Base-by-base conservation (phyloP, 768 basidiomycete genomes). In the Termitomyces heimii region DNA sequence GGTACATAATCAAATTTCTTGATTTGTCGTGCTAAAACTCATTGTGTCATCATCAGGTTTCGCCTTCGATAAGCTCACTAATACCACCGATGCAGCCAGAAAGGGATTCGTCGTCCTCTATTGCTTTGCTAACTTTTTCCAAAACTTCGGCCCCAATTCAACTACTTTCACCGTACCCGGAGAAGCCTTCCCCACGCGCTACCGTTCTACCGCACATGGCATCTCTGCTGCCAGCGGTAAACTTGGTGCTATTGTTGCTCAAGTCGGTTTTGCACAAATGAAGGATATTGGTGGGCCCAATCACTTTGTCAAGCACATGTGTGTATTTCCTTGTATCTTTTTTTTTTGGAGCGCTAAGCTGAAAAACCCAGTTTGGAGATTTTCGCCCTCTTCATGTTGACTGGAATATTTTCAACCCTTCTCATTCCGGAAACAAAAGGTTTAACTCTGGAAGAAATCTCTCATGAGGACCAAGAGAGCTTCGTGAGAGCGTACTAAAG, bases 61-160 rank as follows among this genome's bases (percentile, higher is more conserved):
- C 67, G 85, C 72, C 16, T 89, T 81, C 60, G 76, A 87, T 66
- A 77, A 73, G 63, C 76, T 85, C 51, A 84, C 44, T 50, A n/a
- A n/a, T n/a, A 75, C 78, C 28, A 78, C 76, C 1, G 3, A 60
- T 1, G 7, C 67, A 3, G 68, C 73, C 24, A 76, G 48, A 18
- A 82, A 82, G 34, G 89, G 77, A 2, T 92, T 94, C 68, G 84
- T 91, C 49, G 86, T 88, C 75, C 80, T 91, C 26, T 94, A 93
- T 75, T 89, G 89, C 68, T 74, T 94, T n/a, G 81, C 89, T 64
- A 88, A 89, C 67, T 91, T 92, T 75, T 91, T 92, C 86, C 87
- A 90, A 74, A 93, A 93, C 72, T 93, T 92, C 59, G 91, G 89
- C 2, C 88, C 86, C 12, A 90, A 92, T 63, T 80, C 80, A 0